Evolutionary conservation across 2,329 filamentous ascomycete species (phyloP).

Genomic region (Ophiostoma sp.): DNA sequence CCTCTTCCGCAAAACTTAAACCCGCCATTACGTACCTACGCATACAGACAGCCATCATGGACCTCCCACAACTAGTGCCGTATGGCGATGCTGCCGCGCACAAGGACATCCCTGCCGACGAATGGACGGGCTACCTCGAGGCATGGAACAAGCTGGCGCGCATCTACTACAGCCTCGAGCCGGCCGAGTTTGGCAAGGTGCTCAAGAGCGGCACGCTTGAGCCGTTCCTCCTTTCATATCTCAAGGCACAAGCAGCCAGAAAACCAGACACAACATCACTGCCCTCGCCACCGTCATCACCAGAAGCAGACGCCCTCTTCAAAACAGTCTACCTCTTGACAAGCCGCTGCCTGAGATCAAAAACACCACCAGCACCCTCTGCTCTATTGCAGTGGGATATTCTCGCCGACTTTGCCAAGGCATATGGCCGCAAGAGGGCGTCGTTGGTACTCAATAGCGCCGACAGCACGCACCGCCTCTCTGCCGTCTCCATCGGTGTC

Average conservation of each 20-base stretch:
- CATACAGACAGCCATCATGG: not conserved
- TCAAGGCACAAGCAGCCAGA: slow-evolving; percentile 46
- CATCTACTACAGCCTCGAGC: slow-evolving; percentile 56
- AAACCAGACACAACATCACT: slow-evolving; percentile 36
- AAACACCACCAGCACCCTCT: slow-evolving; percentile 4
- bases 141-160: slow-evolving; percentile 68
- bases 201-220: slow-evolving; percentile 48
- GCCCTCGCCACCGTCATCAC: not conserved
- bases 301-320: slow-evolving; percentile 42
- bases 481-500: slow-evolving; percentile 44
- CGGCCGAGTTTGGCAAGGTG: slow-evolving; percentile 49
- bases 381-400: slow-evolving; percentile 60
- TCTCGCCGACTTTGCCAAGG: slow-evolving; percentile 60
- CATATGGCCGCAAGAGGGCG: slow-evolving; percentile 60
- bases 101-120: slow-evolving; percentile 57
- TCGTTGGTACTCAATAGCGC: slow-evolving; percentile 42
- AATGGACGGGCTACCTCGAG: slow-evolving; percentile 73
- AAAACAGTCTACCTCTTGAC: slow-evolving; percentile 61
- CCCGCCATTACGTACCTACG: not conserved
- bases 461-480: slow-evolving; percentile 38
- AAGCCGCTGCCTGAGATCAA: slow-evolving; percentile 42
- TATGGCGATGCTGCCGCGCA: slow-evolving; percentile 63
- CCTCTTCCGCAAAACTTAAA: not conserved
- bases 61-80: slow-evolving; percentile 66
- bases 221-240: slow-evolving; percentile 63